phyloP scores from a whole-genome alignment of 1,284 basidiomycete genomes.

The Papiliotrema nemorosa region DNA sequence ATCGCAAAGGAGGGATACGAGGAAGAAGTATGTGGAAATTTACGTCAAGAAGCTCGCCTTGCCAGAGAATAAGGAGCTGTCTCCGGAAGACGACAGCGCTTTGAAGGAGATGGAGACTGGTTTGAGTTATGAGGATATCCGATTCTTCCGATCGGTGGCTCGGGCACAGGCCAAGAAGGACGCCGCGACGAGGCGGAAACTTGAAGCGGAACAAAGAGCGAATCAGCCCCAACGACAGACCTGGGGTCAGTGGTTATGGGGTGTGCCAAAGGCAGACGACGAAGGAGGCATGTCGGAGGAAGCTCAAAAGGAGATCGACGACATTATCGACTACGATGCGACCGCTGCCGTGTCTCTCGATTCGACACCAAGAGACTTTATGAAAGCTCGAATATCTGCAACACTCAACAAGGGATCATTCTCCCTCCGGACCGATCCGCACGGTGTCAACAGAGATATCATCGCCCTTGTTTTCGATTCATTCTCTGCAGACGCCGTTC shows the following conservation, averaged over 20 bases:
- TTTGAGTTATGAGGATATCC: constrained; percentile 89
- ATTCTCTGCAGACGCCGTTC: constrained; percentile 79
- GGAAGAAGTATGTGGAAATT: constrained; percentile 74
- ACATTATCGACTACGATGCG: constrained; percentile 90
- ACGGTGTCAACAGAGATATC: constrained; percentile 64
- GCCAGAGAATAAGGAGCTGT: constrained; percentile 47
- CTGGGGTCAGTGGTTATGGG: constrained; percentile 86
- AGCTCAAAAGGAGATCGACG: constrained; percentile 88
- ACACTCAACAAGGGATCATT: constrained; percentile 85
- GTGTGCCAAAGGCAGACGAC: constrained; percentile 49
- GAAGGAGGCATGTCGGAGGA: constrained; percentile 64
- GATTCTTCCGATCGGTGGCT: constrained; percentile 96
- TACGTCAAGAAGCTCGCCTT: constrained; percentile 66
- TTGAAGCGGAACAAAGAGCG: constrained; percentile 63
- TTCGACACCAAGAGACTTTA: constrained; percentile 74
- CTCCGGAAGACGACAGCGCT: constrained; percentile 60
- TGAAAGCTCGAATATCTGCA: constrained; percentile 73
- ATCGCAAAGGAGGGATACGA: constrained; percentile 79
- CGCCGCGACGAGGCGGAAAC: constrained; percentile 61
- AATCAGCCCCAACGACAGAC: constrained; percentile 56
- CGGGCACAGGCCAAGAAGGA: constrained; percentile 86
- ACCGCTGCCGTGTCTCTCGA: constrained; percentile 60
- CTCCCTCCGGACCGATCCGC: constrained; percentile 67
- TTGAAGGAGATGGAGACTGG: constrained; percentile 74
- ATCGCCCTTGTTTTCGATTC: constrained; percentile 85